Conservation (phyloP, 1,284 basidiomycete genomes). For the Ceratobasidium sp. region DNA sequence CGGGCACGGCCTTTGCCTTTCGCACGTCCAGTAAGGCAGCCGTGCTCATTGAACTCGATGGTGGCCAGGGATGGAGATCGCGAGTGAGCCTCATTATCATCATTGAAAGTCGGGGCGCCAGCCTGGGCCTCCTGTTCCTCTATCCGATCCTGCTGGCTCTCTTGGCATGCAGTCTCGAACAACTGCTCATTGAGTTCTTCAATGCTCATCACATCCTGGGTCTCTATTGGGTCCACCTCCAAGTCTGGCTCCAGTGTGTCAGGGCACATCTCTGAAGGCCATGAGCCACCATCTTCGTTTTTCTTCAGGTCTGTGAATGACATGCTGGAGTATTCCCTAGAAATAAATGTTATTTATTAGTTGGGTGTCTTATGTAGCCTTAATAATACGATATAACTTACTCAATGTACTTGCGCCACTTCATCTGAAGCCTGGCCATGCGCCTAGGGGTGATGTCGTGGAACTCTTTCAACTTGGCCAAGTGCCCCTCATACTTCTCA, state of each 20-base stretch:
- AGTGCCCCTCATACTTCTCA: constrained; percentile 15
- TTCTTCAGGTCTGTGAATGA: neutral
- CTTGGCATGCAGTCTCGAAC: constrained; percentile 9
- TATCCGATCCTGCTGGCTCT: neutral
- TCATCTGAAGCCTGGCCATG: neutral
- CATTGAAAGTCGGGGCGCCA: too few relatives aligned
- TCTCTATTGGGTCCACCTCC: neutral
- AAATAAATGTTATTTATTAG: neutral
- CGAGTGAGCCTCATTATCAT: too few relatives aligned
- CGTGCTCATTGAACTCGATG: too few relatives aligned
- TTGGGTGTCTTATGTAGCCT: neutral
- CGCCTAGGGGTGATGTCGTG: neutral
- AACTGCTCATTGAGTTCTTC: neutral
- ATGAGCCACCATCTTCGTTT: too few relatives aligned
- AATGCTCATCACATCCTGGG: neutral
- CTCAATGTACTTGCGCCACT: constrained; percentile 6
- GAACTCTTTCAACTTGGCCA: constrained; percentile 12
- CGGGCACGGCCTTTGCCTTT: too few relatives aligned
- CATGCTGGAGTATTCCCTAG: constrained; percentile 1
- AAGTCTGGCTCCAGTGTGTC: neutral
- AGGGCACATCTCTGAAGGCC: constrained; percentile 1
- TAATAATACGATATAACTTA: neutral
- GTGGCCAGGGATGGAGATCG: too few relatives aligned
- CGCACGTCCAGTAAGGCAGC: too few relatives aligned
- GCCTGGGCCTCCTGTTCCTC: too few relatives aligned